Base-by-base conservation (phyloP, 192 early-diverging fungal genomes). In the Coemansia sp. region DNA sequence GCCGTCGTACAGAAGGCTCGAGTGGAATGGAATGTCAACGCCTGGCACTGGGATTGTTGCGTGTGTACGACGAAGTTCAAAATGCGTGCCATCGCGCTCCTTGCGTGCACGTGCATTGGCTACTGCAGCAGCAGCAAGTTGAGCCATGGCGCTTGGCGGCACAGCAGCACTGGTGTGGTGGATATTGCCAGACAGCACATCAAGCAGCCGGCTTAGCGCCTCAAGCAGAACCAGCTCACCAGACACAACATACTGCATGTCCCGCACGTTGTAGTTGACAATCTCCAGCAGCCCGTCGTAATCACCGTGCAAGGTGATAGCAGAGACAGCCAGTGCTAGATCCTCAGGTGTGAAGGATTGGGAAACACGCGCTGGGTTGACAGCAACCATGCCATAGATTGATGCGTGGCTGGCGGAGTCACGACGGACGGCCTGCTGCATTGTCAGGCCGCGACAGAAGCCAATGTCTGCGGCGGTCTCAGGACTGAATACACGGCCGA, bases 11-110 rank as follows among this genome's bases (percentile, higher is more conserved):
- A 98, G 86, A 87, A 94, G 91, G 63, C 85, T 86, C 0, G 94
- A 96, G 83, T 98, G 96, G 91, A 98, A 98, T 40, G 96, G 96
- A 32, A 98, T 92, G 73, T 98, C 96, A 57, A 98, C 93, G 47
- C 96, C 96, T 16, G 86, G 86, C 1, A 98, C 74, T 45, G 96
- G 96, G 22, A 95, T 92, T 21, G 96, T 95, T 19, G 96, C 93
- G 47, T 85, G 79, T 21, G 94, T 92, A 68, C 94, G 91, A 58
- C 91, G 88, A 42, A 89, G 88, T 32, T 81, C 76, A 32, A 92
- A 43, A 32, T 77, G 22, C 86, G 89, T 84, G 3, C 57, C 57
- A 90, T 89, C 61, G 73, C 65, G 75, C 82, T 86, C 67, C n/a
- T 13, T 56, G 32, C 21, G 39, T 6, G 13, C 3, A 4, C 41